Evolutionary conservation across 2,329 filamentous ascomycete genomes (phyloP).

Genomic region (Mollisiaceae sp.): DNA sequence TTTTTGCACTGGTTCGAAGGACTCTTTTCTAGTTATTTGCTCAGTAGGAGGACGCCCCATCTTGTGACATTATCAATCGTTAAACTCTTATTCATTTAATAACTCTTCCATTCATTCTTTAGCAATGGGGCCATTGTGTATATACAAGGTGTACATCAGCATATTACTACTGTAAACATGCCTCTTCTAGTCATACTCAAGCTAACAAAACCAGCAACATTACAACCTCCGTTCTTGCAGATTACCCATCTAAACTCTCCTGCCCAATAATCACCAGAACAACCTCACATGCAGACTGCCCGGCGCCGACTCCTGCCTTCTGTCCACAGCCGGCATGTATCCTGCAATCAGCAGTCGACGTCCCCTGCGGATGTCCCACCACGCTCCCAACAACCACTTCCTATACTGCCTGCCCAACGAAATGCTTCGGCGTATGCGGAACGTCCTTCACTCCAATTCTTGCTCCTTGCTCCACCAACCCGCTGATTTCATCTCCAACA

Average conservation of each 20-base stretch:
- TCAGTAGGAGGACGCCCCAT: background rate
- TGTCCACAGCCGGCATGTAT: constrained; percentile 32
- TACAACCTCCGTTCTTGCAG: background rate
- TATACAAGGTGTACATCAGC: background rate
- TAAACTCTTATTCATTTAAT: background rate
- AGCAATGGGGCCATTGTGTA: background rate
- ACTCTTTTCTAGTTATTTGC: too few relatives aligned
- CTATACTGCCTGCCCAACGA: constrained; percentile 33
- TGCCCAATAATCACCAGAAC: constrained; percentile 37
- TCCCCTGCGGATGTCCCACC: constrained; percentile 38
- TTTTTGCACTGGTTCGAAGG: background rate
- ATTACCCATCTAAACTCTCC: constrained; percentile 4
- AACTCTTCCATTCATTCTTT: background rate
- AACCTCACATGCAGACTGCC: constrained; percentile 25
- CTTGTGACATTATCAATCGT: background rate
- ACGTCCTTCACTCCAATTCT: background rate
- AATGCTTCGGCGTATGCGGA: constrained; percentile 24
- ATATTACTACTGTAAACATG: background rate
- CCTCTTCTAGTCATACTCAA: background rate
- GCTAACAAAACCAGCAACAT: background rate
- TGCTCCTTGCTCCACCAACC: background rate
- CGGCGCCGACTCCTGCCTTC: constrained; percentile 20
- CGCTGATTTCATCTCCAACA: background rate
- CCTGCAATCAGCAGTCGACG: constrained; percentile 25
- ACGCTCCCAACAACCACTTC: constrained; percentile 31